These are phyloP conservation scores for Sclerotinia spermophila DNA, from an alignment of 2,329 filamentous ascomycete genomes.

Conservation along the genomic window DNA sequence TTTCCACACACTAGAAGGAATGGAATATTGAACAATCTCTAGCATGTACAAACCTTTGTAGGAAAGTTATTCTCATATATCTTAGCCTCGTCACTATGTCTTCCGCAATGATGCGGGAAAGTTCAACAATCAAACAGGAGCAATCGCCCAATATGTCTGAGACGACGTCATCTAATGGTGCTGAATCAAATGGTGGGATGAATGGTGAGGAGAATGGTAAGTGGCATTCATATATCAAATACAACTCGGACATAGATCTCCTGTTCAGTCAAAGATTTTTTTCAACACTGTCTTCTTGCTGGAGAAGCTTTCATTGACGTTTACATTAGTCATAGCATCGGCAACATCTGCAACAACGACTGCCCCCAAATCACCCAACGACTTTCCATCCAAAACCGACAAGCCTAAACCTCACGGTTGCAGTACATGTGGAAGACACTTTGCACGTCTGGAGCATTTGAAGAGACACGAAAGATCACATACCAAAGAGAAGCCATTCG, in stretches of 20 bases:
- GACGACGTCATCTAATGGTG: conserved; percentile 32
- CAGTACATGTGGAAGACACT: conserved; percentile 84
- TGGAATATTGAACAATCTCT: conserved; percentile 28
- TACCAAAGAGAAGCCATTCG: conserved; percentile 96
- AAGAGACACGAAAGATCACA: conserved; percentile 98
- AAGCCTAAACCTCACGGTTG: conserved; percentile 96
- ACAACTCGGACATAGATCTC: not conserved
- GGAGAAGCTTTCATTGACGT: not conserved
- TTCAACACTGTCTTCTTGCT: too few relatives aligned
- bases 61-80: conserved; percentile 26
- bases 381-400: conserved; percentile 82
- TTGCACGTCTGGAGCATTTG: conserved; percentile 90
- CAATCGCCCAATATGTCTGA: conserved; percentile 34
- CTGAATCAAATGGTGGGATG: conserved; percentile 29
- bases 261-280: not conserved
- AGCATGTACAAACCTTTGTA: conserved; percentile 31
- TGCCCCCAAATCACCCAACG: conserved; percentile 32
- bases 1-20: conserved; percentile 23
- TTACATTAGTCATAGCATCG: conserved; percentile 9
- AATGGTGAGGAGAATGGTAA: conserved; percentile 36
- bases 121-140: conserved; percentile 29
- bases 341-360: conserved; percentile 22
- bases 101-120: conserved; percentile 30
- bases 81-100: conserved; percentile 20
- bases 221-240: conserved; percentile 15